Percentiles rank a stretch among this genome's conserved stretches.
Conservation (phyloP, 2,329 filamentous ascomycete species). For the Colletotrichum sp. region DNA sequence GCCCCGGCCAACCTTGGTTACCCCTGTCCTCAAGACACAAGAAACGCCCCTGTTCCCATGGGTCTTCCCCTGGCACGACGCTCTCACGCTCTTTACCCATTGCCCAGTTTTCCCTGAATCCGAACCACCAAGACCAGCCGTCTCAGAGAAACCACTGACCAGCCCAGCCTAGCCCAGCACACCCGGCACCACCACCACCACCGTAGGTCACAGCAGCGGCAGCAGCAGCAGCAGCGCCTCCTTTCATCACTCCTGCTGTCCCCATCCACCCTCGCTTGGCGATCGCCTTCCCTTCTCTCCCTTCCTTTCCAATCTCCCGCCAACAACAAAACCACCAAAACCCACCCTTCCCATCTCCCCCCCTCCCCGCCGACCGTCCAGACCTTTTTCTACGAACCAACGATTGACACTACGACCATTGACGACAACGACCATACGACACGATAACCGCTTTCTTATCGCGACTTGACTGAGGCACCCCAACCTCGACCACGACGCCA, state of each 20-base stretch:
- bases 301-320: constrained; percentile 11
- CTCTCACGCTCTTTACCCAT: background rate
- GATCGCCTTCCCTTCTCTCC: constrained; percentile 11
- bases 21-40: background rate
- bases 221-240: background rate
- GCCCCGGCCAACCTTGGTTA: background rate
- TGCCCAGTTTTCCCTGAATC: constrained; percentile 17
- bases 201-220: background rate
- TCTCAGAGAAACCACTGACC: background rate
- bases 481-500: background rate
- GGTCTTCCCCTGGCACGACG: background rate
- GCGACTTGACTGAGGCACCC: constrained; percentile 15
- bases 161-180: background rate
- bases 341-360: background rate
- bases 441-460: background rate
- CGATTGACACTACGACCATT: background rate
- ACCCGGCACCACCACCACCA: background rate
- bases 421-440: background rate
- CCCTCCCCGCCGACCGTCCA: background rate
- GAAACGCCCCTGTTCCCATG: background rate
- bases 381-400: background rate
- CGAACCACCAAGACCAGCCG: background rate
- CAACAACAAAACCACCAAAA: constrained; percentile 15
- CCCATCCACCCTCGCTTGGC: constrained; percentile 17
- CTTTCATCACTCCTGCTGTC: constrained; percentile 16